Evolutionary conservation across 169 alveolate species (phyloP).

Genomic region (Perkinsus marinus): DNA sequence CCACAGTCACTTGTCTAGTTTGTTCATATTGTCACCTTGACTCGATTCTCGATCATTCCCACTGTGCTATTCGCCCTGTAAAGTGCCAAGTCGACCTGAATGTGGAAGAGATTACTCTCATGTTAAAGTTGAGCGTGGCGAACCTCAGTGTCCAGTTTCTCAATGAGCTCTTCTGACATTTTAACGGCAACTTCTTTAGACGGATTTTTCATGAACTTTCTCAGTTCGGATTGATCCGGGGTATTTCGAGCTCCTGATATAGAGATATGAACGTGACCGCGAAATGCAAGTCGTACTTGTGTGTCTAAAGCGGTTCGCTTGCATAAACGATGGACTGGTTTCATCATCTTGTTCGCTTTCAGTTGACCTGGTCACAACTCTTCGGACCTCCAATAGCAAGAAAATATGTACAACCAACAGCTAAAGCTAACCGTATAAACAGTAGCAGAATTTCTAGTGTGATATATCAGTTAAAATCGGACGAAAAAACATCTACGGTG

Average conservation of each 20-base stretch:
- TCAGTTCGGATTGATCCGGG: not conserved
- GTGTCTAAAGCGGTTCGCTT: not conserved
- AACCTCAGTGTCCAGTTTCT: not conserved
- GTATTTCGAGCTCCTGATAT: not conserved
- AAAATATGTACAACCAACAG: too few relatives aligned
- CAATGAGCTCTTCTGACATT: not conserved
- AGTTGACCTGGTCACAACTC: not conserved
- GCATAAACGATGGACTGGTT: not conserved
- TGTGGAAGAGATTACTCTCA: too few relatives aligned
- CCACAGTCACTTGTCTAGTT: not conserved
- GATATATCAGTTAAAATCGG: too few relatives aligned
- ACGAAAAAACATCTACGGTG: too few relatives aligned
- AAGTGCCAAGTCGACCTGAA: not conserved
- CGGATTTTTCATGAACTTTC: not conserved
- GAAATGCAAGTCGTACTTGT: too few relatives aligned
- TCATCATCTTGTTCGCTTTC: not conserved
- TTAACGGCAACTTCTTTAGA: not conserved
- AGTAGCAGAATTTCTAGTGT: too few relatives aligned
- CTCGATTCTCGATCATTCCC: not conserved
- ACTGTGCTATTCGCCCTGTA: not conserved
- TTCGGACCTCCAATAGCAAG: too few relatives aligned
- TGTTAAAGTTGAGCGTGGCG: too few relatives aligned
- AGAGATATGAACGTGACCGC: too few relatives aligned
- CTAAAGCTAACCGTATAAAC: too few relatives aligned
- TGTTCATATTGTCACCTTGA: not conserved